These are phyloP conservation scores for Phytophthora foliorum DNA, from an alignment of 352 stramenopile genomes.

Conservation along the genomic window DNA sequence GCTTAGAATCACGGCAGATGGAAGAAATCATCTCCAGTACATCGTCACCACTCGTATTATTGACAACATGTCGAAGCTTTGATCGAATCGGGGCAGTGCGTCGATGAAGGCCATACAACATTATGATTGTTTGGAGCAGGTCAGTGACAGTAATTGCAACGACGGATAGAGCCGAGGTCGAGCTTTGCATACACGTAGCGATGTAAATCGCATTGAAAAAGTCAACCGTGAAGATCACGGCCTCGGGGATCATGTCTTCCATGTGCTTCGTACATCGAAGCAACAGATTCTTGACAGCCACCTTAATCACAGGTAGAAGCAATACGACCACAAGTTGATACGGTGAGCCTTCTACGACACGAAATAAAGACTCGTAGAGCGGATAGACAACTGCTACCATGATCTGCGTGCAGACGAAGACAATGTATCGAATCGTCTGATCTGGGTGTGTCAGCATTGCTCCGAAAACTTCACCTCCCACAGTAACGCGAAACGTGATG, in stretches of 20 bases:
- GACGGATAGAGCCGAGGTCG: not conserved
- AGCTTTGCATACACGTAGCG: conserved; percentile 15
- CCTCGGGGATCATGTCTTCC: conserved; percentile 27
- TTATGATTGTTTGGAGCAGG: not conserved
- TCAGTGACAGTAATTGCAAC: not conserved
- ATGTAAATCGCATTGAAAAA: conserved; percentile 38
- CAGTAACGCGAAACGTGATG: conserved; percentile 5
- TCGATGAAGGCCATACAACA: not conserved
- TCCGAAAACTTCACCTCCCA: not conserved
- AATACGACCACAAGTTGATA: conserved; percentile 20
- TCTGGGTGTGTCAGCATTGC: conserved; percentile 8
- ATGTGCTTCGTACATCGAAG: conserved; percentile 10
- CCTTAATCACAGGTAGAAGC: conserved; percentile 35
- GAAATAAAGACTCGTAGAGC: conserved; percentile 18
- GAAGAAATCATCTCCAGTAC: not conserved
- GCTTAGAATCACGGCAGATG: not conserved
- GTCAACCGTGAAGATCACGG: conserved; percentile 31
- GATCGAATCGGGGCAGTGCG: not conserved
- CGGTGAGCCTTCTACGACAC: not conserved
- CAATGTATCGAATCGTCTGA: conserved; percentile 11
- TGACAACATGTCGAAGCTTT: not conserved
- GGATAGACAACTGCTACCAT: conserved; percentile 19
- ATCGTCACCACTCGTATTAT: not conserved
- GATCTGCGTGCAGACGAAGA: conserved; percentile 14
- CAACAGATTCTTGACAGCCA: conserved; percentile 30